Percentiles rank a stretch among this genome's conserved stretches.
Conservation (phyloP, 2,329 filamentous ascomycete genomes). For the Aureobasidium vineae region DNA sequence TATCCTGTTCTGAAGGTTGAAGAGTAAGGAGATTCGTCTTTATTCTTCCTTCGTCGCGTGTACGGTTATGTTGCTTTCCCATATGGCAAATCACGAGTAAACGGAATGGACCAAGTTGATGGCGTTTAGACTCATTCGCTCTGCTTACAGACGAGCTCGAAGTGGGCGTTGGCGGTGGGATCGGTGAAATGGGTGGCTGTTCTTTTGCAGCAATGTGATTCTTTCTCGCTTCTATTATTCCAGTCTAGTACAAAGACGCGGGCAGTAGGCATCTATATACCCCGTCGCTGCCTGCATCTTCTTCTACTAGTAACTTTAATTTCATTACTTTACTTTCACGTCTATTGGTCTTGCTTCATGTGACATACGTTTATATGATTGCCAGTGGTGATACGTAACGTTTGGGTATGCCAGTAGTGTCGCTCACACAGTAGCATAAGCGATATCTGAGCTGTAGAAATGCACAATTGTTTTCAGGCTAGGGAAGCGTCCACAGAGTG, state of each 20-base stretch:
- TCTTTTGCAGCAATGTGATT: not conserved
- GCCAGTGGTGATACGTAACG: too few species aligned
- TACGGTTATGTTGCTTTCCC: not conserved
- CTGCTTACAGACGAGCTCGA: not conserved
- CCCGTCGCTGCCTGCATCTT: slow-evolving; percentile 10
- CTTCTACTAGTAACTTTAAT: not conserved
- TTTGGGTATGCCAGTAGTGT: too few species aligned
- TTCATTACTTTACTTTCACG: not conserved
- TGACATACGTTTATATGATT: too few species aligned
- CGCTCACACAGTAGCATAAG: too few species aligned
- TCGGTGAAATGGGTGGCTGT: not conserved
- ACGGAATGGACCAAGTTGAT: slow-evolving; percentile 18
- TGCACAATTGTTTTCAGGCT: too few species aligned
- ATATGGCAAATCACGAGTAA: slow-evolving; percentile 7
- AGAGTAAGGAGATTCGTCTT: not conserved
- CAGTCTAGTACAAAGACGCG: not conserved
- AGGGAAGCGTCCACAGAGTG: too few species aligned
- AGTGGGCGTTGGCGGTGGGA: not conserved
- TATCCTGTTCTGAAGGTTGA: slow-evolving; percentile 26
- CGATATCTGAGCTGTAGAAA: too few species aligned
- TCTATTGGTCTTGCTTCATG: too few species aligned
- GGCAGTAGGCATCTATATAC: slow-evolving; percentile 14
- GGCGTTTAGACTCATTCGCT: slow-evolving; percentile 21
- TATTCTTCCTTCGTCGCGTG: not conserved
- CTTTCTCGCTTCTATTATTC: not conserved